Evolutionary conservation across 139 green algal species (phyloP).

Genomic region (Closterium sp.): DNA sequence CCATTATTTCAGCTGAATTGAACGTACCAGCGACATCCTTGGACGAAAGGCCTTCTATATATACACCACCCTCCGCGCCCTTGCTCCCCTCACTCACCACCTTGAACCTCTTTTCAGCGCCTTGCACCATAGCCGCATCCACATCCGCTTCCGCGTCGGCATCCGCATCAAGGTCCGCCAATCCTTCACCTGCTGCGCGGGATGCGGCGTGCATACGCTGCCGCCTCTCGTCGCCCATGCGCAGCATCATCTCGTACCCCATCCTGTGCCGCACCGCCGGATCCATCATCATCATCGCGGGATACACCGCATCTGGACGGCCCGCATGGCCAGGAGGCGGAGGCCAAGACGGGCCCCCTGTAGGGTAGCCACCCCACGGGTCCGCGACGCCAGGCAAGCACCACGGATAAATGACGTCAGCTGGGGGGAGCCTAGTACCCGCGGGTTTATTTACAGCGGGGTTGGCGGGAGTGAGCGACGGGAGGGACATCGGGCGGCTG

Average conservation of each 20-base stretch:
- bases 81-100: not conserved
- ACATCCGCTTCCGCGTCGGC: not conserved
- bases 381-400: not conserved
- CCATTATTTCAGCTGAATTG: not conserved
- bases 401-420: not conserved
- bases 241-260: constrained; percentile 5
- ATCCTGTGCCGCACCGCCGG: constrained; percentile 5
- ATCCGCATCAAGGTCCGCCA: not conserved
- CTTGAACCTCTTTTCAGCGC: not conserved
- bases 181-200: too few relatives aligned
- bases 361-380: not conserved
- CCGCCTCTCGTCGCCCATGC: not conserved
- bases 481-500: constrained; percentile 4
- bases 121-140: not conserved
- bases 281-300: not conserved
- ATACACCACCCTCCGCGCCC: not conserved
- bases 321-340: not conserved
- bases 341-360: not conserved
- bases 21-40: not conserved
- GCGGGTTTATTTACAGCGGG: not conserved
- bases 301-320: not conserved
- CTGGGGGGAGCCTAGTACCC: not conserved
- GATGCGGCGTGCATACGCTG: not conserved
- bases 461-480: not conserved
- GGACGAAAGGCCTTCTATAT: not conserved